phyloP scores from a whole-genome alignment of 2,329 filamentous ascomycete species.

The Phaeosphaeriaceae sp. region DNA sequence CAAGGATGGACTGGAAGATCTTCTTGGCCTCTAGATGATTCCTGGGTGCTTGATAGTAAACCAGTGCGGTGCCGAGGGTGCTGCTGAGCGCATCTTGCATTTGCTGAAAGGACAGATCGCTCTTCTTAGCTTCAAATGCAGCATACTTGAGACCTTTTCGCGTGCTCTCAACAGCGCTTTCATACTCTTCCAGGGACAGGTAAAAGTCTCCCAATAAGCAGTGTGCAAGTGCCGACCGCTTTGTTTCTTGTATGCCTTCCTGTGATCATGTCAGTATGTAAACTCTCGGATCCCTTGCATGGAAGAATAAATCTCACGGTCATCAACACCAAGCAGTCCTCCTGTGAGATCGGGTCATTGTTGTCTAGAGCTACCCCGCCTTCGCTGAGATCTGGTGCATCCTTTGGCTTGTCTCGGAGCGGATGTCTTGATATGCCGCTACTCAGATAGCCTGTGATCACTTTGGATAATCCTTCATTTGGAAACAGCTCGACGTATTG shows the following conservation, averaged over 20 bases:
- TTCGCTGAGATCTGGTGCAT: slow-evolving; percentile 55
- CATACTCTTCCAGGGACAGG: slow-evolving; percentile 82
- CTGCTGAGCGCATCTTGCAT: slow-evolving; percentile 75
- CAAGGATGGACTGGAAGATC: slow-evolving; percentile 84
- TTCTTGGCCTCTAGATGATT: slow-evolving; percentile 86
- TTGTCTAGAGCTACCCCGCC: slow-evolving; percentile 51
- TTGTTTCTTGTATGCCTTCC: slow-evolving; percentile 57
- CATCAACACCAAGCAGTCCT: slow-evolving; percentile 84
- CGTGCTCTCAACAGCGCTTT: slow-evolving; percentile 79
- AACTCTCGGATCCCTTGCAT: neutral
- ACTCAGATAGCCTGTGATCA: slow-evolving; percentile 81
- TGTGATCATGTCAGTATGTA: slow-evolving; percentile 6
- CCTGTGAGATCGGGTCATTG: slow-evolving; percentile 68
- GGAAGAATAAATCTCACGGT: slow-evolving; percentile 46
- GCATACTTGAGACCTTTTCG: slow-evolving; percentile 73
- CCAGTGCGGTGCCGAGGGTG: slow-evolving; percentile 83
- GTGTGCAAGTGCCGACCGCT: slow-evolving; percentile 79
- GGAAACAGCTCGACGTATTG: slow-evolving; percentile 87
- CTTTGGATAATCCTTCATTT: slow-evolving; percentile 79
- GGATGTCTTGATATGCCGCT: slow-evolving; percentile 87
- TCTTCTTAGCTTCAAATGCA: slow-evolving; percentile 66
- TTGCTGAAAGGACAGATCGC: slow-evolving; percentile 68
- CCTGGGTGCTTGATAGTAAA: slow-evolving; percentile 87
- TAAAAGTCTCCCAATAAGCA: slow-evolving; percentile 85
- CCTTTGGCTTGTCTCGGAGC: slow-evolving; percentile 43